A percentile compares a stretch with the other conserved stretches of the same genome.
phyloP scores from a whole-genome alignment of 352 stramenopile species.

The Pythium phragmiticola region DNA sequence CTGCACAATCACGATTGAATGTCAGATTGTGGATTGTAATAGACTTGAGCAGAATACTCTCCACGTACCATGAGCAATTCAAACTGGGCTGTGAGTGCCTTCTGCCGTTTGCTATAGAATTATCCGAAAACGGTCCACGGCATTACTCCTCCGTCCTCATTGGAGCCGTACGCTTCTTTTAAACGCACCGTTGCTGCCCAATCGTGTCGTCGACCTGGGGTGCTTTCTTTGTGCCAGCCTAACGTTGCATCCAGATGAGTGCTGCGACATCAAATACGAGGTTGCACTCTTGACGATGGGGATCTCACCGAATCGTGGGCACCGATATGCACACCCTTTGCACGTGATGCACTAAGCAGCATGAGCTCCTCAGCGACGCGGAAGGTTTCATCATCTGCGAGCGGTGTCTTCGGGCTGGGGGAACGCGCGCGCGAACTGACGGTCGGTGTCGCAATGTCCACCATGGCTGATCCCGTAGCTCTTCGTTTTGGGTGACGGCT shows the following conservation, averaged over 20 bases:
- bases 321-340: background rate
- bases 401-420: background rate
- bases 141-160: background rate
- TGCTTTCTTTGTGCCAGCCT: constrained; percentile 4
- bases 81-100: constrained; percentile 29
- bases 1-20: background rate
- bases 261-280: background rate
- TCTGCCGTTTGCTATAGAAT: constrained; percentile 25
- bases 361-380: constrained; percentile 77
- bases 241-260: background rate
- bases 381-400: constrained; percentile 62
- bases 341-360: constrained; percentile 50
- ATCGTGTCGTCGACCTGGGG: background rate
- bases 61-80: constrained; percentile 24
- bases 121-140: background rate
- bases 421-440: constrained; percentile 3
- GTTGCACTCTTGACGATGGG: background rate
- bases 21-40: background rate
- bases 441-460: constrained; percentile 30
- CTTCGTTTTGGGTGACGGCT: background rate
- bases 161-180: background rate
- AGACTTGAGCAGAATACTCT: background rate
- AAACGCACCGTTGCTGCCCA: constrained; percentile 6
- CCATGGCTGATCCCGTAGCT: constrained; percentile 12
- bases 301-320: background rate